Base-by-base conservation (phyloP, 176 grass and related monocot species). In the Triticum urartu region DNA sequence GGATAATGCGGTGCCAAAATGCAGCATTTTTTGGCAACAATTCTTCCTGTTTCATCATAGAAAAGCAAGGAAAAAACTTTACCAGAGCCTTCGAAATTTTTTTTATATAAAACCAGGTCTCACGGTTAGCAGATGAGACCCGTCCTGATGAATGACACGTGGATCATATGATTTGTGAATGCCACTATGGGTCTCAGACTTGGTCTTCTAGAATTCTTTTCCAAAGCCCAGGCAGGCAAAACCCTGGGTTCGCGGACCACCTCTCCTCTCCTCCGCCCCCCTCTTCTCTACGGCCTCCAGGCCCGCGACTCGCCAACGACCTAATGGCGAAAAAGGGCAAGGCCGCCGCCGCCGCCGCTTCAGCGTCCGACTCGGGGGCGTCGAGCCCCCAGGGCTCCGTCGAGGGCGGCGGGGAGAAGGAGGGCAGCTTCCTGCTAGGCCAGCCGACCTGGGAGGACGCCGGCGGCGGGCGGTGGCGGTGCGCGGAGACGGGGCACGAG, bases 401-500 rank as follows among this genome's bases (percentile, higher is more conserved):
- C 59, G 80, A 91, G n/a, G 77, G 52, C 18, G 79, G 76, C 34
- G 86, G 58, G 59, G 84, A 75, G 58, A 98, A 92, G 88, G 96
- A 98, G 87, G 97, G 97, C 48, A 79, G 75, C 76, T 98, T 92
- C 72, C 79, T 98, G 58, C 90, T 98, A 7, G 97, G 97, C 24
- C 64, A 84, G 36, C 96, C 92, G 17, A 95, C 88, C 22, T 98
- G 94, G 93, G 76, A 87, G 64, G 86, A 98, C 45, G 76, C 90
- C 65, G 94, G 90, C 9, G 77, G 68, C 59, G 94, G 92, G 26
- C 82, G 97, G 60, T 92, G 85, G 87, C 92, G 90, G 25, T 98
- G 97, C 86, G 65, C 73, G 36, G 94, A 96, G 87, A 95, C 90
- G 18, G 97, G 97, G 12, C 97, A 98, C 72, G 94, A 98, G 82